Evolutionary conservation across 768 basidiomycete species (phyloP), one percentile per base, ranked within the genome.

Genomic region (Leucosporidium yakuticum): DNA sequence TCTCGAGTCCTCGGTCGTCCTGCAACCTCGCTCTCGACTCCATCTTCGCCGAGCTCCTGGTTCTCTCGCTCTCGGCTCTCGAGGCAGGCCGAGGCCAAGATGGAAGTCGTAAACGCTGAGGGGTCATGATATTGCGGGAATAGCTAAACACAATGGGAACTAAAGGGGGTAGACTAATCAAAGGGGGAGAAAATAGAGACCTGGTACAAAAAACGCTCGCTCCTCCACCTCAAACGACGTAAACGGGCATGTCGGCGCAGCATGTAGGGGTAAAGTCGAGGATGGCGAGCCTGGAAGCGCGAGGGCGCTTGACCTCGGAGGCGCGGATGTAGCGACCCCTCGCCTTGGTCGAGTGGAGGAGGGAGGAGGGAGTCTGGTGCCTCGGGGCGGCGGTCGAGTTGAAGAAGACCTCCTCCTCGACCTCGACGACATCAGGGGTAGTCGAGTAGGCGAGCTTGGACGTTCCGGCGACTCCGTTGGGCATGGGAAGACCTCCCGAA

Each of bases 241-340:
- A 70, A 54, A 70, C 65, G 21, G 62, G 65, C 36, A 44, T 27
- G 39, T 66, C 71, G 12, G 62, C 19, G 62, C 71, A 72, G 55
- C 71, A 72, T 7, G 50, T 62, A 15, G 64, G 59, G 21, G 55
- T 49, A 60, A 72, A 72, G 67, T 72, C 63, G 55, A 72, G 71
- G 49, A 61, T 44, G 21, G 49, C 27, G 39, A 72, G 64, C 7
- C 62, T 56, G 6, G 54, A 50, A 0, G 67, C 64, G 25, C 36
- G 27, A 9, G 71, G 71, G 15, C 29, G 56, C 9, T 67, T 64
- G 21, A 60, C 61, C 54, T 69, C 63, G 54, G 48, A 11, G 53
- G 62, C 59, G 7, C 39, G 39, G 67, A 72, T 69, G 36, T 66
- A 56, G 6, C 71, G 64, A n/a, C 56, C 59, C 12, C 34, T 44